Conservation (phyloP, 176 grass and related monocot species). For the Carex myosuroides region DNA sequence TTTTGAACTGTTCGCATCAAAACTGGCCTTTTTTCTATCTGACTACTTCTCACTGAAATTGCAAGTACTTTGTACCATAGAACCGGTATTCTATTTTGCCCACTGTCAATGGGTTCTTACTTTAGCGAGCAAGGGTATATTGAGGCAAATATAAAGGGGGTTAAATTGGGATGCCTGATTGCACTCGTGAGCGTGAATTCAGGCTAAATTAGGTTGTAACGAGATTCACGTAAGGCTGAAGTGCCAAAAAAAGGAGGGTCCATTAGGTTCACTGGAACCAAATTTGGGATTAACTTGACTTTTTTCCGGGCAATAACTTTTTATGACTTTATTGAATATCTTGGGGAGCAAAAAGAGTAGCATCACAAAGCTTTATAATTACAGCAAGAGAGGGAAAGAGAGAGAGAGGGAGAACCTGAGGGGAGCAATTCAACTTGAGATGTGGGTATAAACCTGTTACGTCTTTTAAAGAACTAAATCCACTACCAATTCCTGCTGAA, state of each 20-base stretch:
- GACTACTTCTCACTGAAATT: neutral
- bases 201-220: neutral
- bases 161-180: neutral
- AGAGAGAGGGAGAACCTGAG: conserved; percentile 37
- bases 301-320: neutral
- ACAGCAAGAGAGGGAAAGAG: neutral
- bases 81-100: neutral
- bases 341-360: neutral
- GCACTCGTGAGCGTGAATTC: neutral
- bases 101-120: neutral
- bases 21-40: neutral
- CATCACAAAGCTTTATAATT: neutral
- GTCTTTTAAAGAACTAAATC: conserved; percentile 37
- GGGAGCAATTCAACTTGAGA: conserved; percentile 61
- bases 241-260: neutral
- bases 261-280: neutral
- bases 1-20: neutral
- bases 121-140: neutral
- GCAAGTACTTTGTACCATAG: neutral
- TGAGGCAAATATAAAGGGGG: neutral
- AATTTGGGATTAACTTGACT: neutral
- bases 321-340: neutral
- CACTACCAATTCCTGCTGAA: conserved; percentile 30
- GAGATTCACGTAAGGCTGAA: neutral
- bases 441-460: conserved; percentile 22